phyloP scores from a whole-genome alignment of 2,329 filamentous ascomycete genomes.

The Aspergillus sp. region DNA sequence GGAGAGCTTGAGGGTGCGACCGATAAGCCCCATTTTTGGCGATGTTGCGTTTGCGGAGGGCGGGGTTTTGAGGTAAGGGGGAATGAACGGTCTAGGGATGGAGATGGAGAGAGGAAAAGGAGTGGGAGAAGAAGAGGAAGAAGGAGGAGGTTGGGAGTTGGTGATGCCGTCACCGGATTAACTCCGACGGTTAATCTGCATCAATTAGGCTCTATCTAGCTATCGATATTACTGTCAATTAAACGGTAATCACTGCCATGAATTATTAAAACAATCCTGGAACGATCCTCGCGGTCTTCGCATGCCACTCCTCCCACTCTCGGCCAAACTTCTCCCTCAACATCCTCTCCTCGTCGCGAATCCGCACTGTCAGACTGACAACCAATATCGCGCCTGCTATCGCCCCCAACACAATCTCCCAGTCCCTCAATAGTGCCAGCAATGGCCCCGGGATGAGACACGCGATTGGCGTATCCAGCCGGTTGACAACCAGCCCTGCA shows the following conservation, averaged over 20 bases:
- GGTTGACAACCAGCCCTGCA: constrained; percentile 29
- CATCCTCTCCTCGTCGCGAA: constrained; percentile 54
- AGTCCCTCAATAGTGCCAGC: constrained; percentile 16
- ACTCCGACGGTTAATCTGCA: constrained; percentile 6
- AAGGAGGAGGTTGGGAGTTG: not conserved
- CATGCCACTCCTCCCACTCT: constrained; percentile 53
- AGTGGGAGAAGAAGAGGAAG: not conserved
- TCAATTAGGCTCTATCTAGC: not conserved
- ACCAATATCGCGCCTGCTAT: constrained; percentile 12
- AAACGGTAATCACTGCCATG: too few species aligned
- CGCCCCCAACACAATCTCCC: not conserved
- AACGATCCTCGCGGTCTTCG: constrained; percentile 50
- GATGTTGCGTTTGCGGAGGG: not conserved
- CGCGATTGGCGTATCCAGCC: constrained; percentile 38
- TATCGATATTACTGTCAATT: not conserved
- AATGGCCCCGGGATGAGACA: constrained; percentile 36
- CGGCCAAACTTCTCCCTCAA: constrained; percentile 47
- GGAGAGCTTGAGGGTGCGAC: constrained; percentile 44
- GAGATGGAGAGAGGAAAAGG: not conserved
- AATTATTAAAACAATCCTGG: constrained; percentile 36
- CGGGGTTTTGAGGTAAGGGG: not conserved
- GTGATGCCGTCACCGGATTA: constrained; percentile 11
- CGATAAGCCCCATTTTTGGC: constrained; percentile 56
- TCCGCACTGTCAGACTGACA: constrained; percentile 31
- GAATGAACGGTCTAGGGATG: not conserved